These are phyloP conservation scores for Tremella yokohamensis DNA, from an alignment of 768 basidiomycete genomes.

Conservation along the genomic window DNA sequence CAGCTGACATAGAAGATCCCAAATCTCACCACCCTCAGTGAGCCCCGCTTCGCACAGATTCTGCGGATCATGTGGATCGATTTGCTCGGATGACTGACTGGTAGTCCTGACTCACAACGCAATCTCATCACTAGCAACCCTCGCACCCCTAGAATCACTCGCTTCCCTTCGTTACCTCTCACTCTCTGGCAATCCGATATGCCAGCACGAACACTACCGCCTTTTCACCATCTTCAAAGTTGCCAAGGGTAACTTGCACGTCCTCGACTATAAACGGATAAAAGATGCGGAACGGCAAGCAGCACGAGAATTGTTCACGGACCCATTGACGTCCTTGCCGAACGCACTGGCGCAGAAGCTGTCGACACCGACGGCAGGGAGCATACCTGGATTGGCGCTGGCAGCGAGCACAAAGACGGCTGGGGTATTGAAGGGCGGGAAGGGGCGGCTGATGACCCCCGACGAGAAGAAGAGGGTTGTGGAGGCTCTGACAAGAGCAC, in stretches of 20 bases:
- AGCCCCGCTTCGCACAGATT: conserved; percentile 5
- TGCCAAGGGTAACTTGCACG: conserved; percentile 46
- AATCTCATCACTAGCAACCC: conserved; percentile 46
- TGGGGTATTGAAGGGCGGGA: conserved; percentile 31
- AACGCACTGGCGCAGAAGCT: conserved; percentile 47
- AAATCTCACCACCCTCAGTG: conserved; percentile 50
- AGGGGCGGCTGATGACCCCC: conserved; percentile 50
- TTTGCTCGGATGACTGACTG: too few relatives aligned
- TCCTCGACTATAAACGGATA: conserved; percentile 51
- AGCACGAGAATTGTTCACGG: conserved; percentile 41
- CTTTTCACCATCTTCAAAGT: conserved; percentile 51
- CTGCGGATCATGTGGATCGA: too few relatives aligned
- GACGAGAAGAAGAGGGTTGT: conserved; percentile 51
- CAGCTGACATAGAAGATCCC: conserved; percentile 44
- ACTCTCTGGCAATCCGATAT: conserved; percentile 49
- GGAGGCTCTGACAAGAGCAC: conserved; percentile 46
- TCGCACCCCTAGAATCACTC: conserved; percentile 47
- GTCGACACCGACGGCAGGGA: conserved; percentile 33
- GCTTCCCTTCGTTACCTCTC: conserved; percentile 46
- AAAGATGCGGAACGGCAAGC: conserved; percentile 45
- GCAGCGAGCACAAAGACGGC: conserved; percentile 10
- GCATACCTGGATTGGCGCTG: conserved; percentile 21
- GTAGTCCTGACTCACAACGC: conserved; percentile 49
- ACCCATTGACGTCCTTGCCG: conserved; percentile 39
- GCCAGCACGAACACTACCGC: conserved; percentile 47